Evolutionary conservation across 192 early-diverging fungal species (phyloP).

Genomic region (Nowakowskiella sp.): DNA sequence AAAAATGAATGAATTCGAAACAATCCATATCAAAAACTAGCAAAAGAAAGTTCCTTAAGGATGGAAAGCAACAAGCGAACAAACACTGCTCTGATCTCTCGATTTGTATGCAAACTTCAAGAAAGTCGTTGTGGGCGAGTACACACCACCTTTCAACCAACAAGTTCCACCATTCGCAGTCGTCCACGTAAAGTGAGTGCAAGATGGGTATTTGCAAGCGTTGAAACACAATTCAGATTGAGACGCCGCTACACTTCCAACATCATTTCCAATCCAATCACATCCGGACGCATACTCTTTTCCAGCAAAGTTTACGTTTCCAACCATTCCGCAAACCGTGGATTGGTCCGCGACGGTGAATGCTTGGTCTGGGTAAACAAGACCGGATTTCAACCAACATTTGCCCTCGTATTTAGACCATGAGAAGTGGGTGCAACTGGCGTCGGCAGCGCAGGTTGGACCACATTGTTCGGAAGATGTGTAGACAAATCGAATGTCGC

Average conservation of each 20-base stretch:
- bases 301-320: neutral
- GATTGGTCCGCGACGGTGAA: neutral
- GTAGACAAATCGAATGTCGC: neutral
- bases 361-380: neutral
- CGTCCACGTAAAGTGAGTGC: neutral
- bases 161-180: neutral
- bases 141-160: too few species aligned
- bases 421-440: neutral
- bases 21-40: too few species aligned
- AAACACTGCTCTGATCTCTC: too few species aligned
- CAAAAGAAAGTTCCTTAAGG: too few species aligned
- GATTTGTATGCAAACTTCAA: too few species aligned
- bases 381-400: neutral
- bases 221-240: too few species aligned
- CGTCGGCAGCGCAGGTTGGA: neutral
- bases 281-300: neutral
- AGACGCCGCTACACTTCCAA: neutral
- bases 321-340: neutral
- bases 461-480: neutral
- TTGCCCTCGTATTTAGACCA: neutral
- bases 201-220: neutral
- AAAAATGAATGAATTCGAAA: too few species aligned
- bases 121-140: too few species aligned
- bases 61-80: too few species aligned
- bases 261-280: neutral